Conservation (phyloP, 2,329 filamentous ascomycete species). For the Pseudogymnoascus sp. region DNA sequence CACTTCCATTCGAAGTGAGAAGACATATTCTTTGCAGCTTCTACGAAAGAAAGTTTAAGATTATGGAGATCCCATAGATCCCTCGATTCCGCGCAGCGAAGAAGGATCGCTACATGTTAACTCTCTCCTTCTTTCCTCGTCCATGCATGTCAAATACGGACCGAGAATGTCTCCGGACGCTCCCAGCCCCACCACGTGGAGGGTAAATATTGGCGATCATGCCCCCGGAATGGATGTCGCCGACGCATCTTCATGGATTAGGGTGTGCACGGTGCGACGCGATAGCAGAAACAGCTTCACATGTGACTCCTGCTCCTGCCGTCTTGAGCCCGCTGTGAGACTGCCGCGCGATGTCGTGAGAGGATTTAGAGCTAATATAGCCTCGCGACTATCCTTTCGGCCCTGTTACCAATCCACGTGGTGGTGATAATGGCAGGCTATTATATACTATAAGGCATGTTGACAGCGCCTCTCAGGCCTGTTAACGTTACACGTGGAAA, state of each 20-base stretch:
- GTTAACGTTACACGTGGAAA: conserved; percentile 4
- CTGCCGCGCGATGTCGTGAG: background rate
- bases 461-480: background rate
- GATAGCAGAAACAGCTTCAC: background rate
- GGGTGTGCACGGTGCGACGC: background rate
- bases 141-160: background rate
- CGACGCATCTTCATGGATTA: background rate
- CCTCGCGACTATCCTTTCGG: conserved; percentile 4
- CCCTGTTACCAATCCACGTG: conserved; percentile 1
- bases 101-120: background rate
- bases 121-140: background rate
- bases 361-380: background rate
- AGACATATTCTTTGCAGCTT: background rate
- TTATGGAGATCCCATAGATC: background rate
- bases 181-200: background rate
- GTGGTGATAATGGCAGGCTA: background rate
- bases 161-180: background rate
- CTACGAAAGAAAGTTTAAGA: conserved; percentile 5
- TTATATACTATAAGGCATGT: background rate
- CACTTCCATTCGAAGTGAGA: background rate
- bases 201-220: background rate
- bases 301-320: conserved; percentile 2
- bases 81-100: background rate
- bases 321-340: background rate
- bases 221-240: background rate